Evolutionary conservation across 495 filamentous ascomycete species (phyloP), one percentile per base, ranked within the genome.

Genomic region (Barbatosphaeria neglecta): DNA sequence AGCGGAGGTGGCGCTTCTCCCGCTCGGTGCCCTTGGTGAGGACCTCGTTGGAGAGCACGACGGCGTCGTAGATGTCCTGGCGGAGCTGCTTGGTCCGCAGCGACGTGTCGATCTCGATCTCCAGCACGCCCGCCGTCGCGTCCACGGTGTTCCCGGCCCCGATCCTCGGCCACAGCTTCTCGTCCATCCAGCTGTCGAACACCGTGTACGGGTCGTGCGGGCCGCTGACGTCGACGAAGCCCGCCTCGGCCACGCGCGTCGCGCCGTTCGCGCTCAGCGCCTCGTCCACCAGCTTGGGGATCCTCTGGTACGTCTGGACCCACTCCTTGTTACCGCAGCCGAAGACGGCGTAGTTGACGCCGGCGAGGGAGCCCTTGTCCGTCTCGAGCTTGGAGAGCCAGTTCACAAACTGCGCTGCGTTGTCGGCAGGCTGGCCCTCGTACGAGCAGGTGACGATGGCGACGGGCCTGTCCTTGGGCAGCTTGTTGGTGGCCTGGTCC

Each of bases 341-440:
- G 56, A 81, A 84, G 6, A 81, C 72, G 2, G 80, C 75, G 53
- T 74, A 86, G 22, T 66, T 65, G 11, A 72, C 65, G 22, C 69
- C 75, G 38, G 64, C 50, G 17, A 77, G 49, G 2, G 50, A 11
- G 56, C 56, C n/a, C 4, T 59, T 57, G 13, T 58, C 51, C 0
- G 50, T 66, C 49, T 74, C 65, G 3, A 84, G 51, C 78, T 79
- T 84, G 41, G 74, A 63, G 6, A 82, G 48, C 78, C 77, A 83
- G 41, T 71, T 59, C 25, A 82, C 69, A 47, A 84, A 86, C 41
- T 77, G 73, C 1, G 64, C 66, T 0, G 81, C 82, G 43, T 86
- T 84, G 47, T 86, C 82, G 0, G 81, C 70, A 1, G 81, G 80
- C 60, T 27, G 81, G 40, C 81, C 80, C 82, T 54, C 74, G 59